A percentile compares a stretch with the other conserved stretches of the same genome.
Conservation (phyloP, 78 protist species). For the Thecamonas trahens region DNA sequence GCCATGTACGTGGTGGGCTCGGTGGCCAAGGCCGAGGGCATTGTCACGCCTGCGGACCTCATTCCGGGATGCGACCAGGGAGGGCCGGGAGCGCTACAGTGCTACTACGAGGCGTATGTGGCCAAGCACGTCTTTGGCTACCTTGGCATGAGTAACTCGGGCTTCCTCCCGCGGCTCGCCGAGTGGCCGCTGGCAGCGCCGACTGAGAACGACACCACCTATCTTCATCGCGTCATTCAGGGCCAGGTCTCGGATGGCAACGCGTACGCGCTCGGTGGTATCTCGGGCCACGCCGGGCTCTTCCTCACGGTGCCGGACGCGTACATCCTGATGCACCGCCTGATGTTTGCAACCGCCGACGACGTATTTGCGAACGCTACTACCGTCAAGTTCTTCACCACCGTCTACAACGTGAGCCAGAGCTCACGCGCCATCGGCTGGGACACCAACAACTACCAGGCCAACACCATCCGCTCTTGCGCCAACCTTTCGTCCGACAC, state of each 20-base stretch:
- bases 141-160: constrained; percentile 11
- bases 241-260: constrained; percentile 72
- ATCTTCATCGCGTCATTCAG: constrained; percentile 46
- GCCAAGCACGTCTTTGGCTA: constrained; percentile 33
- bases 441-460: constrained; percentile 35
- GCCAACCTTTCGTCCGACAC: constrained; percentile 44
- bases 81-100: constrained; percentile 30
- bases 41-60: constrained; percentile 16
- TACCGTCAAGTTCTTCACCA: constrained; percentile 38
- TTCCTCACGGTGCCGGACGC: constrained; percentile 51
- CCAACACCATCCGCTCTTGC: constrained; percentile 22
- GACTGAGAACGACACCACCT: constrained; percentile 51
- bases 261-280: constrained; percentile 76
- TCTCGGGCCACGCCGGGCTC: constrained; percentile 79
- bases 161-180: constrained; percentile 30
- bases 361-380: constrained; percentile 42
- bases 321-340: constrained; percentile 7
- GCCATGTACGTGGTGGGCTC: constrained; percentile 58
- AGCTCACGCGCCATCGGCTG: constrained; percentile 54
- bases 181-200: constrained; percentile 26
- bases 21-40: constrained; percentile 18
- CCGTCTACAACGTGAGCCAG: constrained; percentile 50
- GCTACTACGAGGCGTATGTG: constrained; percentile 71
- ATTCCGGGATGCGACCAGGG: constrained; percentile 24
- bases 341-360: constrained; percentile 18